Conservation (phyloP, 768 basidiomycete genomes). For the Lactarius quietus region DNA sequence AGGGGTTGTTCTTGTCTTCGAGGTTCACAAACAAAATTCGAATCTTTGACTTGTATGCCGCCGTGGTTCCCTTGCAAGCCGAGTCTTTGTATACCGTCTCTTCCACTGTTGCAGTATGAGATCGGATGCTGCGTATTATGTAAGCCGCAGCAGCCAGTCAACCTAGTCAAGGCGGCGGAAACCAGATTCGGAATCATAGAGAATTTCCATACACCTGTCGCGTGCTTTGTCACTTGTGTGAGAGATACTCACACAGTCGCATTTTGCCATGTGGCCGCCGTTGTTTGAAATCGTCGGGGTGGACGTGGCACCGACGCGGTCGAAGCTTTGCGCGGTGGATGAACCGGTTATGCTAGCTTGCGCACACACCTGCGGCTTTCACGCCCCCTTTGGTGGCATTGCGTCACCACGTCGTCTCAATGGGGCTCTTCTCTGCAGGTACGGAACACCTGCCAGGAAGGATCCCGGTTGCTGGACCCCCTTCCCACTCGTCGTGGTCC, state of each 20-base stretch:
- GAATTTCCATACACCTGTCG: slow-evolving; percentile 83
- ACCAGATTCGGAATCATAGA: slow-evolving; percentile 91
- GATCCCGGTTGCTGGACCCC: background rate
- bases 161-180: slow-evolving; percentile 54
- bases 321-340: slow-evolving; percentile 22
- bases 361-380: slow-evolving; percentile 43
- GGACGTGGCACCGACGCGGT: too few relatives aligned
- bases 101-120: slow-evolving; percentile 68
- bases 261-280: too few relatives aligned
- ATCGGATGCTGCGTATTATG: slow-evolving; percentile 51
- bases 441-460: background rate
- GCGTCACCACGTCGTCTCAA: too few relatives aligned
- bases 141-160: slow-evolving; percentile 4
- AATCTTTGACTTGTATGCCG: too few relatives aligned
- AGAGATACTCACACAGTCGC: too few relatives aligned
- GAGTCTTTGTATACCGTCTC: slow-evolving; percentile 50
- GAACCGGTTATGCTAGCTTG: slow-evolving; percentile 10
- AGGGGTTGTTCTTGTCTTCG: slow-evolving; percentile 93
- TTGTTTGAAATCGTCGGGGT: too few relatives aligned
- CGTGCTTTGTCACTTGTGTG: slow-evolving; percentile 68
- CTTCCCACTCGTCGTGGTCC: background rate
- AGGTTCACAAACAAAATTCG: slow-evolving; percentile 88
- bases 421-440: too few relatives aligned
- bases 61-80: slow-evolving; percentile 43
- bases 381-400: slow-evolving; percentile 23